phyloP scores from a whole-genome alignment of 1,139 yeast species.

The Meyerozyma carpophila region DNA sequence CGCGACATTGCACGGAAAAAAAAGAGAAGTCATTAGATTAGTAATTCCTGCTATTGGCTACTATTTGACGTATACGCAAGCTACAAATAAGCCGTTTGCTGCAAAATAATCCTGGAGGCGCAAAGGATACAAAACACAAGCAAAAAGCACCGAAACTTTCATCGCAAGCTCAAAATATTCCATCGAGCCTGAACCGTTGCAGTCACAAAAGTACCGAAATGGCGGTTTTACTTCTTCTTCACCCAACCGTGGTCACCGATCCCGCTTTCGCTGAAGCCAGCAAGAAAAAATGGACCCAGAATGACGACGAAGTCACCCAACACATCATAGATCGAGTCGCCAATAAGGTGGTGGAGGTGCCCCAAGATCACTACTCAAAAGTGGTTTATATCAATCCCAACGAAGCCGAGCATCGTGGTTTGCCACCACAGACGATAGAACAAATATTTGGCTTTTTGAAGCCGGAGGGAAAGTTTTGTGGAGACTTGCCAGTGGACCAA shows the following conservation, averaged over 20 bases:
- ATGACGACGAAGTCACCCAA: slow-evolving; percentile 30
- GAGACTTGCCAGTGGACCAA: slow-evolving; percentile 47
- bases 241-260: slow-evolving; percentile 68
- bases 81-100: background rate
- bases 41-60: background rate
- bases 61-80: background rate
- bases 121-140: background rate
- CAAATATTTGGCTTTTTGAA: slow-evolving; percentile 36
- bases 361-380: slow-evolving; percentile 36
- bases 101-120: background rate
- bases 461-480: slow-evolving; percentile 46
- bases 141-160: background rate
- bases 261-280: slow-evolving; percentile 41
- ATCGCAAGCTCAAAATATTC: too few species aligned
- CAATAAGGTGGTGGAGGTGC: slow-evolving; percentile 46
- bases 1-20: background rate
- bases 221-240: slow-evolving; percentile 50
- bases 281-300: slow-evolving; percentile 19
- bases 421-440: slow-evolving; percentile 41
- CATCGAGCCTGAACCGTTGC: too few species aligned
- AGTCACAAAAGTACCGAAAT: slow-evolving; percentile 6
- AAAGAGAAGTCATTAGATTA: background rate
- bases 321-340: slow-evolving; percentile 71
- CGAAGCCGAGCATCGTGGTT: slow-evolving; percentile 27
- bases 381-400: slow-evolving; percentile 61